Percentiles rank a stretch among this genome's conserved stretches.
These are phyloP conservation scores for Ehretia macrophylla DNA, from an alignment of 257 asterid genomes.

Conservation along the genomic window DNA sequence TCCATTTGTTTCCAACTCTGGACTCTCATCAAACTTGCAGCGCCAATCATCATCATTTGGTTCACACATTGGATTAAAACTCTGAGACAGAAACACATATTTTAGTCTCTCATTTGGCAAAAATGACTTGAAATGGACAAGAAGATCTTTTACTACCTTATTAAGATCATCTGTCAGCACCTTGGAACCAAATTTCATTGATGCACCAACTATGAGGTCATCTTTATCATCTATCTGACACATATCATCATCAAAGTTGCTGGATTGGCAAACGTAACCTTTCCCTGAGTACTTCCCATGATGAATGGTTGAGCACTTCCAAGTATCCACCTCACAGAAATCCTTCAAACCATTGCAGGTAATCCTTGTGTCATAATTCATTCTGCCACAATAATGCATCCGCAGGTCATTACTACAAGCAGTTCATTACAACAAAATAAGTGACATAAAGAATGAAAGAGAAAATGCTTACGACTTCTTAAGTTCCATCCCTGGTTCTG, in stretches of 20 bases:
- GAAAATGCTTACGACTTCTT: constrained; percentile 59
- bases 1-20: constrained; percentile 45
- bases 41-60: constrained; percentile 79
- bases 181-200: constrained; percentile 42
- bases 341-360: constrained; percentile 69
- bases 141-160: constrained; percentile 45
- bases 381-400: constrained; percentile 43
- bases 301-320: constrained; percentile 51
- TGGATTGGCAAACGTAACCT: constrained; percentile 62
- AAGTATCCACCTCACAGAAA: constrained; percentile 35
- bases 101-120: background rate
- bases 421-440: constrained; percentile 10
- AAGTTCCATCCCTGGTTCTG: constrained; percentile 45
- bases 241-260: constrained; percentile 83
- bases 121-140: too few species aligned
- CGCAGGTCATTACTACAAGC: constrained; percentile 10
- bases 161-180: constrained; percentile 50
- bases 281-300: constrained; percentile 47
- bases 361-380: constrained; percentile 46
- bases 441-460: constrained; percentile 4
- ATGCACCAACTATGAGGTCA: constrained; percentile 56
- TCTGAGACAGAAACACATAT: constrained; percentile 27
- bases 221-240: constrained; percentile 71
- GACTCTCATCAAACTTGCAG: constrained; percentile 74
- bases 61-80: constrained; percentile 88